Conservation (phyloP, 441 rosid species). For the Jatropha podagrica region DNA sequence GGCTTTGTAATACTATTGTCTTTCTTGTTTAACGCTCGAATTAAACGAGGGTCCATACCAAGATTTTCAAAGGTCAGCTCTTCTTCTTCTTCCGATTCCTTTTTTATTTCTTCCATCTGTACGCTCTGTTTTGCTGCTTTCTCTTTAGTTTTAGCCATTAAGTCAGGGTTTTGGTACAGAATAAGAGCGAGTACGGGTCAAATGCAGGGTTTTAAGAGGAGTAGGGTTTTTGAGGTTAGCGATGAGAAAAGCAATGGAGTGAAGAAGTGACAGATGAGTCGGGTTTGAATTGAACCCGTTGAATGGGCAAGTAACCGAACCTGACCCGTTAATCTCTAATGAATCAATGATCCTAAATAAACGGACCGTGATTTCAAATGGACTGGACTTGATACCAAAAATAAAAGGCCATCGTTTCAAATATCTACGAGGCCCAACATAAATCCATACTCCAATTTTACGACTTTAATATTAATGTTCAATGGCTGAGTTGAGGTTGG, state of each 20-base stretch:
- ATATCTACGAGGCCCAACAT: too few relatives aligned
- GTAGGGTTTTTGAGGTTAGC: constrained; percentile 26
- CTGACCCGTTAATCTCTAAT: too few relatives aligned
- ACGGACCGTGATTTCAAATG: too few relatives aligned
- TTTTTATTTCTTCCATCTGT: constrained; percentile 11
- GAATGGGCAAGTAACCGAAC: too few relatives aligned
- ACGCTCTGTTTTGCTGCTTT: background rate
- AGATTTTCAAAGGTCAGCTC: constrained; percentile 56
- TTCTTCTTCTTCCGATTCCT: constrained; percentile 22
- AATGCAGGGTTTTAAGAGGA: background rate
- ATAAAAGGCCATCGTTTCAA: too few relatives aligned
- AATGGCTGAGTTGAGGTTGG: too few relatives aligned
- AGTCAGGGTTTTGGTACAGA: too few relatives aligned
- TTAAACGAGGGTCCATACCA: constrained; percentile 58
- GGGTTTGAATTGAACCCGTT: background rate
- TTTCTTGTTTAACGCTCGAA: constrained; percentile 73
- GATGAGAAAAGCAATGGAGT: background rate
- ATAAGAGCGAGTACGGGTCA: background rate
- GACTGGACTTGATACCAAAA: too few relatives aligned
- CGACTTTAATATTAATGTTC: too few relatives aligned
- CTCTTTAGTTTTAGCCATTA: constrained; percentile 25
- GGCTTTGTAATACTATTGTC: constrained; percentile 55
- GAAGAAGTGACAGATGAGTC: background rate
- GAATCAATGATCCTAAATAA: too few relatives aligned
- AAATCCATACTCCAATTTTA: too few relatives aligned